Conservation (phyloP, 2,329 filamentous ascomycete species). For the Fusarium multiceps region DNA sequence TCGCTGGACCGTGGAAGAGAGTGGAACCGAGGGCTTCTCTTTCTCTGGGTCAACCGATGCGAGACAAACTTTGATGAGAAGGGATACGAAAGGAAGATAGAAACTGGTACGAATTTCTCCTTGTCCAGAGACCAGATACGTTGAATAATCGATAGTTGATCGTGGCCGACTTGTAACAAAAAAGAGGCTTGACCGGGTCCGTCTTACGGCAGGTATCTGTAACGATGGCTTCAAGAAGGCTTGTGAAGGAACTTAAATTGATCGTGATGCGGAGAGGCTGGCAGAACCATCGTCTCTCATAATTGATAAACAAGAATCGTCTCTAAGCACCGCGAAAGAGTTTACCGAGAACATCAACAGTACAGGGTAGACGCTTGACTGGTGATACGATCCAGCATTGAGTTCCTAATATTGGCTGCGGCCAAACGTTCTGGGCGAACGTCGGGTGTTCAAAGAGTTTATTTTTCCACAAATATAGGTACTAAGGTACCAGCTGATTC, state of each 20-base stretch:
- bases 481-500: too few relatives aligned
- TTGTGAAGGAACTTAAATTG: slow-evolving; percentile 18
- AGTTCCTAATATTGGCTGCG: background rate
- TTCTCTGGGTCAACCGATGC: slow-evolving; percentile 45
- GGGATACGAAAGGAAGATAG: slow-evolving; percentile 18
- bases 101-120: slow-evolving; percentile 1
- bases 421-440: background rate
- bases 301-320: background rate
- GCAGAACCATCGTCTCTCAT: background rate
- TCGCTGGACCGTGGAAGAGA: slow-evolving; percentile 24
- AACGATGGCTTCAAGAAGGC: slow-evolving; percentile 17
- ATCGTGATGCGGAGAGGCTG: slow-evolving; percentile 20
- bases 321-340: background rate
- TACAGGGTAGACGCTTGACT: slow-evolving; percentile 27
- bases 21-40: slow-evolving; percentile 43
- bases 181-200: slow-evolving; percentile 19
- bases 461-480: too few relatives aligned
- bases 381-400: background rate
- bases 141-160: slow-evolving; percentile 22
- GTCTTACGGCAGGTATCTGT: slow-evolving; percentile 14
- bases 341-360: background rate
- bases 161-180: background rate
- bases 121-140: slow-evolving; percentile 1
- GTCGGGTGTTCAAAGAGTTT: too few relatives aligned
- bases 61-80: slow-evolving; percentile 43